Percentiles rank a stretch among this genome's conserved stretches.
Evolutionary conservation across 2,329 filamentous ascomycete species (phyloP).

Genomic region (Epichloe gansuensis): DNA sequence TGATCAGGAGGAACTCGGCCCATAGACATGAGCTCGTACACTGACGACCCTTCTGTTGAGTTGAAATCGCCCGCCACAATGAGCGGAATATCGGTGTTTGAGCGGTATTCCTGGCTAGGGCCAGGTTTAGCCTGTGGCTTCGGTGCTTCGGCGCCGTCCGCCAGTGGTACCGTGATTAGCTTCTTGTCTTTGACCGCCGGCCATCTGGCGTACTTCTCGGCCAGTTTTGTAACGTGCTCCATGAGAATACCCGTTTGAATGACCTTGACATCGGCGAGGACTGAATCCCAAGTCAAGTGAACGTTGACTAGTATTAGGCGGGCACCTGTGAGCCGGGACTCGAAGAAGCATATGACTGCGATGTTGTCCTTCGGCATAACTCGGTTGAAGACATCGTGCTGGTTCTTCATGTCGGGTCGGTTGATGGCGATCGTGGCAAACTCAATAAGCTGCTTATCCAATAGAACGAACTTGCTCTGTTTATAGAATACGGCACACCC

Average conservation of each 20-base stretch:
- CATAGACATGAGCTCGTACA: conserved; percentile 78
- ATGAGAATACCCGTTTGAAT: conserved; percentile 93
- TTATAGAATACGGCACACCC: conserved; percentile 97
- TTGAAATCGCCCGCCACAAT: conserved; percentile 95
- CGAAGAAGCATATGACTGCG: conserved; percentile 80
- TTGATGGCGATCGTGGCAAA: conserved; percentile 89
- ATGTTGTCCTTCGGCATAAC: conserved; percentile 99
- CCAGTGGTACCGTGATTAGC: conserved; percentile 32
- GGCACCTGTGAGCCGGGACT: conserved; percentile 81
- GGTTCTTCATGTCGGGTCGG: conserved; percentile 90
- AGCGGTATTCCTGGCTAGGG: conserved; percentile 77
- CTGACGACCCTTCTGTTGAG: conserved; percentile 72
- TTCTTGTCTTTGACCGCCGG: conserved; percentile 74
- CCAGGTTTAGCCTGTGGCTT: conserved; percentile 49
- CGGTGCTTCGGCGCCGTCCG: conserved; percentile 31
- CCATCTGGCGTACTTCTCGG: conserved; percentile 71
- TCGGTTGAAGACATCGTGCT: conserved; percentile 95
- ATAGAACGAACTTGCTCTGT: conserved; percentile 79
- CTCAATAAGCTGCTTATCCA: conserved; percentile 91
- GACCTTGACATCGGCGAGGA: conserved; percentile 83
- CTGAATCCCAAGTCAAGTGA: conserved; percentile 90
- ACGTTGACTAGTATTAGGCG: conserved; percentile 87
- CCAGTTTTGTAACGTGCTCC: conserved; percentile 77
- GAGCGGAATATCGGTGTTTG: conserved; percentile 76
- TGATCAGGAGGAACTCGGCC: conserved; percentile 70